Evolutionary conservation across 2,329 filamentous ascomycete genomes (phyloP), one percentile per base, ranked within the genome.

Genomic region (Ophiostoma ulmi): DNA sequence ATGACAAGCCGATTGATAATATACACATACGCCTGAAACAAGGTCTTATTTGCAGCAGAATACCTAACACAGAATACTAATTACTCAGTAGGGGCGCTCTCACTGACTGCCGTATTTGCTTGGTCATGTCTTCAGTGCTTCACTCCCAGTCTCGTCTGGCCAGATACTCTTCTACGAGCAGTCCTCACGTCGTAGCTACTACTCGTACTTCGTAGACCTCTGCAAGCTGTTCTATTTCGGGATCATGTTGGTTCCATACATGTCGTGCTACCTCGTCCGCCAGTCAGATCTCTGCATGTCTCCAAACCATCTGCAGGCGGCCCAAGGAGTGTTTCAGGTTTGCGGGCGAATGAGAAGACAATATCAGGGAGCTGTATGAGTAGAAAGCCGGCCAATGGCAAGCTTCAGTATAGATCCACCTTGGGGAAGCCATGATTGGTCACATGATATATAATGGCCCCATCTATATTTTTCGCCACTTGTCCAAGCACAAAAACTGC

Each of bases 271-370:
- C 36, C 58, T 41, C 14, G 31, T 61, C 69, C 66, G 69, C 69
- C 66, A 68, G 66, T 72, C 65, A 64, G 36, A 17, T 69, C 26
- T 38, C 55, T 52, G 52, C 39, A 35, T 48, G 13, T 35, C 38
- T n/a, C 31, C 41, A 65, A 67, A 52, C 38, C 67, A 69, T 67
- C 69, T 69, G 71, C 69, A 71, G 67, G 38, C 63, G 69, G 44
- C 39, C 69, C 55, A 66, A 64, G 64, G 68, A 35, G 39, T 68
- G 71, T 72, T 72, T 72, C 71, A 72, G 71, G 35, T 35, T 63
- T 63, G 26, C 26, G 26, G 26, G 58, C 58, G 13, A 35, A 63
- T 63, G 6, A 35, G 58, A 35, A 13, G n/a, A 10, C 52, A 2
- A 10, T 55, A 10, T 17, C 7, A 13, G 39, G 5, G 10, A 26